A percentile compares a stretch with the other conserved stretches of the same genome.
Conservation (phyloP, 1,284 basidiomycete genomes). For the Ceratorhiza oryzae-sativae region DNA sequence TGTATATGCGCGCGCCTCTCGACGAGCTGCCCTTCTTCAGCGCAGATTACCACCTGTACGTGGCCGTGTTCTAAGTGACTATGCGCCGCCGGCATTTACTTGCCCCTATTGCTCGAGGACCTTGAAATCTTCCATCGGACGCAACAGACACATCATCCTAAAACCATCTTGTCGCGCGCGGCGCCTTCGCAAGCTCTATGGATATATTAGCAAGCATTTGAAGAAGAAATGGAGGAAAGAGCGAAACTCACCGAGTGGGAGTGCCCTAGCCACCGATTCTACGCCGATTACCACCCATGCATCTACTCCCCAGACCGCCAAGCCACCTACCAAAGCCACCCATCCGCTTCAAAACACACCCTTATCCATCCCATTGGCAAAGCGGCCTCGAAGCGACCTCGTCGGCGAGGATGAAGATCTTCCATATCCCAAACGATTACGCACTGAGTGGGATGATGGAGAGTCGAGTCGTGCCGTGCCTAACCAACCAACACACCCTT, state of each 20-base stretch:
- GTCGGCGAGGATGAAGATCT: not conserved
- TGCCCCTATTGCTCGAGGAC: constrained; percentile 17
- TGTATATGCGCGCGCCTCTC: constrained; percentile 4
- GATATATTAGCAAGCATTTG: constrained; percentile 3
- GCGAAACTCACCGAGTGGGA: not conserved
- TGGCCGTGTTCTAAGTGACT: not conserved
- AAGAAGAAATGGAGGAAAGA: not conserved
- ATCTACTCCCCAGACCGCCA: not conserved
- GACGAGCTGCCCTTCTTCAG: not conserved
- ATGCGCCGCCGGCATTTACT: not conserved
- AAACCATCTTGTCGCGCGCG: not conserved
- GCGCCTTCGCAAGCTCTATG: not conserved
- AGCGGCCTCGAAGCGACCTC: not conserved
- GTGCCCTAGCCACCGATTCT: not conserved
- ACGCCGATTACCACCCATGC: not conserved
- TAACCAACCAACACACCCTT: not conserved
- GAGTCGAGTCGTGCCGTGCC: not conserved
- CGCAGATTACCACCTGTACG: not conserved
- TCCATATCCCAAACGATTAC: not conserved
- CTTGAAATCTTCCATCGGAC: not conserved
- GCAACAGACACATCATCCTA: not conserved
- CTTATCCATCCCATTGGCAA: not conserved
- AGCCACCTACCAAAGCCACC: not conserved
- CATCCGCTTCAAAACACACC: not conserved
- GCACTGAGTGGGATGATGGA: not conserved